Conservation (phyloP, 805 yeast species). For the Schizosaccharomyces pombe region DNA sequence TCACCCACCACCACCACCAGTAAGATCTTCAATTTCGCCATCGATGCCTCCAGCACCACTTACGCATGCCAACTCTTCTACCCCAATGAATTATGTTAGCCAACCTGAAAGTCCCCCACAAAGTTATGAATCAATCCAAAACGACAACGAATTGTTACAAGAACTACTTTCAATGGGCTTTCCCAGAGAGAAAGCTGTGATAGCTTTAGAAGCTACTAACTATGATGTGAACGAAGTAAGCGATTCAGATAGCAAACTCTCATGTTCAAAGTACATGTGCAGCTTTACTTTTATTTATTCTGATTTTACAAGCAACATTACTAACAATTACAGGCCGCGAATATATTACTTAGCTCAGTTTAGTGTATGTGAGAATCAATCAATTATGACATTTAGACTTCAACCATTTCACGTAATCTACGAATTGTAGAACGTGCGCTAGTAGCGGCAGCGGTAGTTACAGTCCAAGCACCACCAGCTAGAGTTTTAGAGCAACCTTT, state of each 20-base stretch:
- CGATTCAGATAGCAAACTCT: no score
- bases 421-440: constrained; percentile 99
- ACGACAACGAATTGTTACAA: background rate
- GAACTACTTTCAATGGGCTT: background rate
- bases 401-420: constrained; percentile 99
- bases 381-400: constrained; percentile 41
- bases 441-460: constrained; percentile 98
- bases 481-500: constrained; percentile 83
- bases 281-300: background rate
- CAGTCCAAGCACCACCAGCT: constrained; percentile 99
- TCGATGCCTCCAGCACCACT: no score
- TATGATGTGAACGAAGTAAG: background rate
- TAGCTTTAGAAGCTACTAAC: background rate
- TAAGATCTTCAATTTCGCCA: no score
- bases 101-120: no score
- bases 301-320: background rate
- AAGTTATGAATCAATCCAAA: no score
- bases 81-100: no score
- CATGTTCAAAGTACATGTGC: no score
- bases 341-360: constrained; percentile 4
- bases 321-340: background rate
- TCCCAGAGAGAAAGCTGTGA: background rate
- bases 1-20: no score
- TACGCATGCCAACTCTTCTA: no score
- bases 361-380: background rate